Percentiles rank a stretch among this genome's conserved stretches.
Evolutionary conservation across 352 stramenopile species (phyloP).

Genomic region (Phytophthora quininea): DNA sequence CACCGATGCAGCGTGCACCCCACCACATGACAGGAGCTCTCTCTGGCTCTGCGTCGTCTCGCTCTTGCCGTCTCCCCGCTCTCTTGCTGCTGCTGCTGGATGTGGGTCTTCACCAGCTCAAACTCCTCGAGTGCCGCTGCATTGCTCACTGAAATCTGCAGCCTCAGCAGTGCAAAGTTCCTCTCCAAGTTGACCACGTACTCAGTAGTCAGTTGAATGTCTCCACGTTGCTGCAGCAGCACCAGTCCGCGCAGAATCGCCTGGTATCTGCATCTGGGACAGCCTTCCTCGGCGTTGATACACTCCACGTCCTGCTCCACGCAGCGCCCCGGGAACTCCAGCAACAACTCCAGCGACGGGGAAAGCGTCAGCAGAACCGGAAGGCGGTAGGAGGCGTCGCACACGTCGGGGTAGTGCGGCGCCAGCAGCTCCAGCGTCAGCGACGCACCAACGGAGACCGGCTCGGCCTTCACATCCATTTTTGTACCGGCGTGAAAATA

Average conservation of each 20-base stretch:
- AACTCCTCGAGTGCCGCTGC: conserved; percentile 40
- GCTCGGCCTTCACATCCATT: conserved; percentile 18
- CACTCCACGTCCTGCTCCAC: conserved; percentile 42
- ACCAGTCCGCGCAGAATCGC: conserved; percentile 46
- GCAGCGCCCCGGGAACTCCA: conserved; percentile 36
- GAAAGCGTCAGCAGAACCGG: conserved; percentile 30
- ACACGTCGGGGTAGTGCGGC: conserved; percentile 25
- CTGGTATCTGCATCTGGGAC: conserved; percentile 51
- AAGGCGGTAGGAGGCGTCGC: conserved; percentile 7
- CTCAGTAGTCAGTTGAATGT: conserved; percentile 42
- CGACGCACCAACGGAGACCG: not conserved
- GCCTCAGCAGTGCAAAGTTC: conserved; percentile 42
- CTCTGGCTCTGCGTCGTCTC: conserved; percentile 18
- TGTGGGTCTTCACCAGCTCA: conserved; percentile 52
- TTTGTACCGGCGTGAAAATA: no score
- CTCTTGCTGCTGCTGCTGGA: conserved; percentile 26
- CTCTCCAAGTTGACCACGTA: conserved; percentile 37
- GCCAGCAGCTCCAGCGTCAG: conserved; percentile 36
- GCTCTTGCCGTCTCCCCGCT: conserved; percentile 14
- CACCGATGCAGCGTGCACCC: conserved; percentile 51
- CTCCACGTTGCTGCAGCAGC: conserved; percentile 35
- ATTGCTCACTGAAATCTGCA: conserved; percentile 41
- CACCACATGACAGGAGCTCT: conserved; percentile 61
- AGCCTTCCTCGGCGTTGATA: conserved; percentile 37
- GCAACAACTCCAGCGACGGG: conserved; percentile 25